These are phyloP conservation scores for Penicillium corylophilum DNA, from an alignment of 2,329 filamentous ascomycete genomes.

Conservation along the genomic window DNA sequence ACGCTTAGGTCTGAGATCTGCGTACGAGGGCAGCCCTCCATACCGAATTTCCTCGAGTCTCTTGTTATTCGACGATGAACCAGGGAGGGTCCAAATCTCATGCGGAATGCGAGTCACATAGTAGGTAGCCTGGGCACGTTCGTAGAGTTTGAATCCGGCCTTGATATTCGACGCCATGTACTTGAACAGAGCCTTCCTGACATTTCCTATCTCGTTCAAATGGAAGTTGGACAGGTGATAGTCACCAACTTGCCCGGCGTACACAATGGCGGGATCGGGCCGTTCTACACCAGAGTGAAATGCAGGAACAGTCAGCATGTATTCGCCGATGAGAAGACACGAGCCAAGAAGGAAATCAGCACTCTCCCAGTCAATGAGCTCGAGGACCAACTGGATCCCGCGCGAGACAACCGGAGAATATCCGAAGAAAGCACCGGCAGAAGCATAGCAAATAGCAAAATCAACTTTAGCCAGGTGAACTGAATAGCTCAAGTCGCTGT, in stretches of 20 bases:
- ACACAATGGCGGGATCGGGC: neutral
- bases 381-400: conserved; percentile 26
- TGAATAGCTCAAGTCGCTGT: conserved; percentile 7
- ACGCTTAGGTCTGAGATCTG: conserved; percentile 12
- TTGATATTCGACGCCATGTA: conserved; percentile 25
- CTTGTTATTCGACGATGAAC: conserved; percentile 13
- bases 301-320: conserved; percentile 16
- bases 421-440: conserved; percentile 31
- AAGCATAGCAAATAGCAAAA: conserved; percentile 33
- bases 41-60: conserved; percentile 24
- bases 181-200: conserved; percentile 19
- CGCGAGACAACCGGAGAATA: conserved; percentile 22
- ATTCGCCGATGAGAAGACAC: conserved; percentile 22
- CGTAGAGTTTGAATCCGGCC: conserved; percentile 25
- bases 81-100: conserved; percentile 12
- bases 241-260: neutral
- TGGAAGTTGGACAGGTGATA: conserved; percentile 10
- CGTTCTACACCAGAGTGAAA: neutral
- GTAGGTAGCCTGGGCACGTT: conserved; percentile 21
- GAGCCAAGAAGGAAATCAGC: conserved; percentile 32
- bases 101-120: conserved; percentile 29
- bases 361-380: conserved; percentile 29
- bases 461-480: conserved; percentile 24
- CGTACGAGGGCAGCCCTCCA: conserved; percentile 16
- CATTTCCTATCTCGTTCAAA: conserved; percentile 8